These are phyloP conservation scores for Wakefieldia striispora DNA, from an alignment of 768 basidiomycete species.

Conservation along the genomic window DNA sequence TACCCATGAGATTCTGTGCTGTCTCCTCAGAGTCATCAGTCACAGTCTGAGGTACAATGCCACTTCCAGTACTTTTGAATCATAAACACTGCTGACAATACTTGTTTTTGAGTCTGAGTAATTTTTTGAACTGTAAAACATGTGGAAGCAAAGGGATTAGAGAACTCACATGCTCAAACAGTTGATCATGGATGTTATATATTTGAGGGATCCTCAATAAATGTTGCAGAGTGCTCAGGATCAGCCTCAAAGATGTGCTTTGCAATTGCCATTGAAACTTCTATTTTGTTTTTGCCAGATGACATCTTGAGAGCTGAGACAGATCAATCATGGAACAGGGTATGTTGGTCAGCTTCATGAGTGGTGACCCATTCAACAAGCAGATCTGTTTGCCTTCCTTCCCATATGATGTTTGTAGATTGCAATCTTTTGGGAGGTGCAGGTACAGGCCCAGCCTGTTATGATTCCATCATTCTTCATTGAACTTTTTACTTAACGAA, in stretches of 20 bases:
- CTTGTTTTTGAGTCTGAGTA: constrained; percentile 1
- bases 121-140: neutral
- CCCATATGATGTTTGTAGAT: too few relatives aligned
- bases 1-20: neutral
- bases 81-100: neutral
- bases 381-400: too few relatives aligned
- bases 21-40: too few relatives aligned
- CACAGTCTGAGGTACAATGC: neutral
- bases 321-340: too few relatives aligned
- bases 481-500: too few relatives aligned
- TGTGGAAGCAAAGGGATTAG: neutral
- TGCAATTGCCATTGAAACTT: neutral
- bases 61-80: constrained; percentile 1
- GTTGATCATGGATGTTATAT: constrained; percentile 1
- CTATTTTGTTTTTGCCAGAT: constrained; percentile 6
- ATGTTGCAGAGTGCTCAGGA: neutral
- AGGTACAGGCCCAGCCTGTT: too few relatives aligned
- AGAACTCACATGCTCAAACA: neutral
- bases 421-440: too few relatives aligned
- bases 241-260: constrained; percentile 1
- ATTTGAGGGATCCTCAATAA: neutral
- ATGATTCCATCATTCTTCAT: too few relatives aligned
- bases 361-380: too few relatives aligned
- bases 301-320: neutral
- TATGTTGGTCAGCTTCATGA: too few relatives aligned